A percentile compares a stretch with the other conserved stretches of the same genome.
phyloP scores from a whole-genome alignment of 2,329 filamentous ascomycete genomes.

The Dryadomyces quercus-mongolicae region DNA sequence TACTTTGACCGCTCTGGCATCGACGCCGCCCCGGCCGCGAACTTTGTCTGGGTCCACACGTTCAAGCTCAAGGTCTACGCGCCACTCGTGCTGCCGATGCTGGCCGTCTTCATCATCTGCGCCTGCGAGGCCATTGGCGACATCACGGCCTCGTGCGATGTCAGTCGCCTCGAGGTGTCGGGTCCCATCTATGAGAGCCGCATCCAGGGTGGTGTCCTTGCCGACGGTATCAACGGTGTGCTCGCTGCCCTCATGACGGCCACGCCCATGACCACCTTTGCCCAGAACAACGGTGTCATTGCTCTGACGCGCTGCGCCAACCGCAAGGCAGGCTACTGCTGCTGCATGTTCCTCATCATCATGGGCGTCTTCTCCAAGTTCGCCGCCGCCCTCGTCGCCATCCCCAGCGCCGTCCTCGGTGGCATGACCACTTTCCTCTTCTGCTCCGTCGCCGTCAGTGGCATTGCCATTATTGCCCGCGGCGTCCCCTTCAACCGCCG shows the following conservation, averaged over 20 bases:
- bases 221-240: constrained; percentile 65
- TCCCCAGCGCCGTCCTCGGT: constrained; percentile 54
- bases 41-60: constrained; percentile 70
- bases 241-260: constrained; percentile 68
- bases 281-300: constrained; percentile 78
- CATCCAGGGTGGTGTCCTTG: constrained; percentile 68
- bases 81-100: constrained; percentile 58
- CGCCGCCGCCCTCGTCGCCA: constrained; percentile 64
- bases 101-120: constrained; percentile 60
- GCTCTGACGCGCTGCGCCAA: constrained; percentile 73
- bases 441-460: constrained; percentile 62
- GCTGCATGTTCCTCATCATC: constrained; percentile 63
- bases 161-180: constrained; percentile 62
- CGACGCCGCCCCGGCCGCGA: constrained; percentile 55
- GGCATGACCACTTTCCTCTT: constrained; percentile 77
- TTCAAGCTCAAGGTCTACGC: constrained; percentile 62
- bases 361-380: constrained; percentile 81
- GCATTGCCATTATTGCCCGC: constrained; percentile 62
- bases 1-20: constrained; percentile 70
- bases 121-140: constrained; percentile 73
- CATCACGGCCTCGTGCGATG: constrained; percentile 71
- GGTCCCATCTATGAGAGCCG: constrained; percentile 61
- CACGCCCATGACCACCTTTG: constrained; percentile 69
- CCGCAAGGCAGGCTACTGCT: constrained; percentile 66
- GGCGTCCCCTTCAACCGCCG: constrained; percentile 63